A percentile compares a stretch with the other conserved stretches of the same genome.
phyloP scores from a whole-genome alignment of 345 rosid genomes.

The Salix udensis region DNA sequence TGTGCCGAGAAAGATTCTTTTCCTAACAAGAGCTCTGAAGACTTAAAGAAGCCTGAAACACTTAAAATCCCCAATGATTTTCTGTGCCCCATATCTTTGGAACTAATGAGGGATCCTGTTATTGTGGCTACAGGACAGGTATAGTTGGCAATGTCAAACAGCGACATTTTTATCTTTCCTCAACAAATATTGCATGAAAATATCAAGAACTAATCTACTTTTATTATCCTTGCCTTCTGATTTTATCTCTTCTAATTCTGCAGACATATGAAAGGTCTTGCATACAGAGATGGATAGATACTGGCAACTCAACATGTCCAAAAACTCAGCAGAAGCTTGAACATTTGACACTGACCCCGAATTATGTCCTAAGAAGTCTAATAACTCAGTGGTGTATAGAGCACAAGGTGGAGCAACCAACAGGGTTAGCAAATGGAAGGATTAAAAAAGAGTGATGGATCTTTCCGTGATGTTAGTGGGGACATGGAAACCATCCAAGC shows the following conservation, averaged over 20 bases:
- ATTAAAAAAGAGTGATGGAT: conserved; percentile 57
- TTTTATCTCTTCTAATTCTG: conserved; percentile 15
- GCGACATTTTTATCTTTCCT: background rate
- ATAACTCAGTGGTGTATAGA: conserved; percentile 74
- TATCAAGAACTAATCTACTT: background rate
- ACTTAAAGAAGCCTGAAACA: conserved; percentile 51
- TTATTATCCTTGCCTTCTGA: conserved; percentile 5
- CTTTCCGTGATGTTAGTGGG: conserved; percentile 56
- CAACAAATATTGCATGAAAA: background rate
- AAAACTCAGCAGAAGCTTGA: conserved; percentile 93
- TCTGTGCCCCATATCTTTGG: conserved; percentile 85
- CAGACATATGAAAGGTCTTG: conserved; percentile 97
- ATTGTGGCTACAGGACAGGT: conserved; percentile 97
- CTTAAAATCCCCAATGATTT: conserved; percentile 68
- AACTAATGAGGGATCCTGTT: conserved; percentile 94
- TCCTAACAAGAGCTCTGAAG: conserved; percentile 42
- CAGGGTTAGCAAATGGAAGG: conserved; percentile 51
- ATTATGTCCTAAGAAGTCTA: conserved; percentile 79
- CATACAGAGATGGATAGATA: conserved; percentile 95
- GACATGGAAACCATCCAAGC: conserved; percentile 67
- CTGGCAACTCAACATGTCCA: conserved; percentile 82
- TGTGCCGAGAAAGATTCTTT: conserved; percentile 34
- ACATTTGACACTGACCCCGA: conserved; percentile 73
- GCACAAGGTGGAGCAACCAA: conserved; percentile 75
- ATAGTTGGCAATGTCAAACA: conserved; percentile 1